Evolutionary conservation across 108 stramenopile genomes (phyloP).

Genomic region (Cylindrotheca fusiformis): DNA sequence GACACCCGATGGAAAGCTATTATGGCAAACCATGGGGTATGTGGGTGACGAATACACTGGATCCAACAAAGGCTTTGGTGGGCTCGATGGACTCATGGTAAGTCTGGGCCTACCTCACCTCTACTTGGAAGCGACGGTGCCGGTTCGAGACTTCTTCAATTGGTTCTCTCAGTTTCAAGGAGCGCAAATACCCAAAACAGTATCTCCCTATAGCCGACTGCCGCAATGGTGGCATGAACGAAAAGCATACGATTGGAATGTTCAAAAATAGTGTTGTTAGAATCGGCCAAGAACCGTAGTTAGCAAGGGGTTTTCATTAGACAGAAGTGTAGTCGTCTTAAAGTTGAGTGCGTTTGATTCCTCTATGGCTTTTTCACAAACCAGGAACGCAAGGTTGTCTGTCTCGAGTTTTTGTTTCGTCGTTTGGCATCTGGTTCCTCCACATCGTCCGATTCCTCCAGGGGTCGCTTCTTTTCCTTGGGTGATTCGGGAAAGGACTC

Average conservation of each 20-base stretch:
- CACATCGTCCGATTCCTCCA: neutral
- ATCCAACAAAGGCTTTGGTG: conserved; percentile 25
- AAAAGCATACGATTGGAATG: conserved; percentile 14
- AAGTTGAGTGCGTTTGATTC: no score
- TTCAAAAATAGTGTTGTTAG: conserved; percentile 12
- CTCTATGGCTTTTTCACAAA: conserved; percentile 13
- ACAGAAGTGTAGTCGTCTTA: no score
- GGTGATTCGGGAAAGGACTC: conserved; percentile 28
- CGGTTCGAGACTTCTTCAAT: conserved; percentile 14
- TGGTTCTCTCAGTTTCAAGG: conserved; percentile 33
- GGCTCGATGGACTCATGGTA: conserved; percentile 22
- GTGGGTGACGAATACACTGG: conserved; percentile 26
- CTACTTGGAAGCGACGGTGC: conserved; percentile 20
- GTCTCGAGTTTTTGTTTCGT: neutral
- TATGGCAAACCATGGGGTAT: conserved; percentile 27
- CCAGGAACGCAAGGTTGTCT: conserved; percentile 27
- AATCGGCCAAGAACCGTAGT: no score
- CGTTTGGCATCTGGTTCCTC: conserved; percentile 8
- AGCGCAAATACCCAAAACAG: conserved; percentile 2
- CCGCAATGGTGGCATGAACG: conserved; percentile 36
- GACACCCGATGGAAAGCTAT: conserved; percentile 21
- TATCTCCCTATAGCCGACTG: conserved; percentile 14
- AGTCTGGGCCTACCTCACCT: conserved; percentile 28
- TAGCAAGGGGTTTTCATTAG: no score
- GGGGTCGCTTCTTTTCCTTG: conserved; percentile 16